A percentile compares a stretch with the other conserved stretches of the same genome.
Conservation (phyloP, 1,284 basidiomycete genomes). For the Phaffia rhodozyma region DNA sequence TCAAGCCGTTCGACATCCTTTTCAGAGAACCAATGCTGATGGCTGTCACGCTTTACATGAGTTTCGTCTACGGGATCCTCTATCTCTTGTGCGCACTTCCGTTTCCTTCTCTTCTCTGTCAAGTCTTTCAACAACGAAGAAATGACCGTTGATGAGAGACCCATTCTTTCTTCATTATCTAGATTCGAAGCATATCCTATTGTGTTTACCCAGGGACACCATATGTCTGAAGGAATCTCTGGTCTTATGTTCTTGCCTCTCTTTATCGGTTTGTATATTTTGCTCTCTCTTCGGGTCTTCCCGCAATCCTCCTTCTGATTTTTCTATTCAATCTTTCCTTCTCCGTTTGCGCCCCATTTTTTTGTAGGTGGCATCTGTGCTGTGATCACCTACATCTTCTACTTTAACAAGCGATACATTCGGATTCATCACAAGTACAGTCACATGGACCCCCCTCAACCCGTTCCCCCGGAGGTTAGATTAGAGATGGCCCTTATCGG, state of each 20-base stretch:
- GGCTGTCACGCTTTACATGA: slow-evolving; percentile 55
- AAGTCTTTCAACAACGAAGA: too few relatives aligned
- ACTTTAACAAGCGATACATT: slow-evolving; percentile 27
- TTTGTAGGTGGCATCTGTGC: slow-evolving; percentile 31
- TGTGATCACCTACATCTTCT: slow-evolving; percentile 22
- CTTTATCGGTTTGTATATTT: slow-evolving; percentile 24
- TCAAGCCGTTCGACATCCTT: slow-evolving; percentile 55
- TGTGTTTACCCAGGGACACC: slow-evolving; percentile 35
- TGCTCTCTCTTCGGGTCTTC: background rate
- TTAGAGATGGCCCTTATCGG: slow-evolving; percentile 28
- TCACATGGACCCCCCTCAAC: slow-evolving; percentile 17
- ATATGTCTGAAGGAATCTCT: slow-evolving; percentile 39
- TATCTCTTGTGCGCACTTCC: slow-evolving; percentile 30
- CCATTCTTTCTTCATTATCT: slow-evolving; percentile 21
- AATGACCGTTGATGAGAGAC: too few relatives aligned
- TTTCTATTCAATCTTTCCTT: background rate
- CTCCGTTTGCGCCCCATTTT: slow-evolving; percentile 30
- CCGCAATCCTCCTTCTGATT: too few relatives aligned
- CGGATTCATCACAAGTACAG: slow-evolving; percentile 4
- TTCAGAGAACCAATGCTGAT: slow-evolving; percentile 66
- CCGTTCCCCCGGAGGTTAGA: slow-evolving; percentile 29
- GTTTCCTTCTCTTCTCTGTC: slow-evolving; percentile 36
- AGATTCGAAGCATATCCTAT: slow-evolving; percentile 37
- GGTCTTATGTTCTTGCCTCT: slow-evolving; percentile 42
- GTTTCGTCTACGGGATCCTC: slow-evolving; percentile 23